Conservation (phyloP, 495 filamentous ascomycete species). For the Hamigera avellanea region DNA sequence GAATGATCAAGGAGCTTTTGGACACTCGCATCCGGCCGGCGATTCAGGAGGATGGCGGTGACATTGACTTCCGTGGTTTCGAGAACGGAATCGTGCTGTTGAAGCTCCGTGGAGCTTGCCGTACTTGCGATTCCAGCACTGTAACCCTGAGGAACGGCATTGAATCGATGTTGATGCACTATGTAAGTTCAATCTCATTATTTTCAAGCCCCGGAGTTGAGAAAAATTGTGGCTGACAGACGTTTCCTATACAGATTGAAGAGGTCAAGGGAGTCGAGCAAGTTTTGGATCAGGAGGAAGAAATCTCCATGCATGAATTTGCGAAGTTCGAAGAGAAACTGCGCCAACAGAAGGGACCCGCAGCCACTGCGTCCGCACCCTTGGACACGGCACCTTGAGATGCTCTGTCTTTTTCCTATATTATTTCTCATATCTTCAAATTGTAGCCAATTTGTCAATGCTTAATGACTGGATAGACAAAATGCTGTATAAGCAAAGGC, state of each 20-base stretch:
- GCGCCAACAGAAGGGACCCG: slow-evolving; percentile 57
- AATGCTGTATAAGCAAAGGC: too few relatives aligned
- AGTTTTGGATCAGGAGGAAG: slow-evolving; percentile 83
- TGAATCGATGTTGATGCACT: slow-evolving; percentile 92
- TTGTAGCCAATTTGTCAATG: neutral
- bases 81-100: slow-evolving; percentile 73
- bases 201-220: slow-evolving; percentile 24
- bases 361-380: slow-evolving; percentile 45
- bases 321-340: slow-evolving; percentile 95
- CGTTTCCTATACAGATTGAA: slow-evolving; percentile 54
- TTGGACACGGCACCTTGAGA: slow-evolving; percentile 45
- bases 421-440: neutral
- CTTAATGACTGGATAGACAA: too few relatives aligned
- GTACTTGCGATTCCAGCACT: slow-evolving; percentile 92
- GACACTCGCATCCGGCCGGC: slow-evolving; percentile 90
- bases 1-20: slow-evolving; percentile 97
- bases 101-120: slow-evolving; percentile 84
- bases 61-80: slow-evolving; percentile 90
- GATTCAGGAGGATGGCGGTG: slow-evolving; percentile 95
- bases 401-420: neutral
- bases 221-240: slow-evolving; percentile 3
- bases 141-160: slow-evolving; percentile 95
- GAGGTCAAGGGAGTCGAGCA: slow-evolving; percentile 91
- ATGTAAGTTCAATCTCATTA: slow-evolving; percentile 33
- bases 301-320: slow-evolving; percentile 82